Conservation (phyloP, 441 rosid genomes). For the Eruca vesicaria region DNA sequence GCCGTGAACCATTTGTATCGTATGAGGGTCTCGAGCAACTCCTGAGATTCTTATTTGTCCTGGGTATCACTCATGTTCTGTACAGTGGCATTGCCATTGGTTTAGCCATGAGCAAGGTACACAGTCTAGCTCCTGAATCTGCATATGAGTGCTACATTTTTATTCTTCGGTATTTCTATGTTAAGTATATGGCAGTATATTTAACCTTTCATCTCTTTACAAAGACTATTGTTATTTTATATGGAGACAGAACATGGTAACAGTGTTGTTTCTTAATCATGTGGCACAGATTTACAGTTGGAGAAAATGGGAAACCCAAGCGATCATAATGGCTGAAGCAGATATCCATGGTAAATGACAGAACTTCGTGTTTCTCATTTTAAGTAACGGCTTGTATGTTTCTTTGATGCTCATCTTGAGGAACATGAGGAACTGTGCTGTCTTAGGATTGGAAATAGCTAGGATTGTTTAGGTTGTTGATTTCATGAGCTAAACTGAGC, state of each 20-base stretch:
- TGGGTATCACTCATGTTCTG: slow-evolving; percentile 87
- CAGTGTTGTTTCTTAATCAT: slow-evolving; percentile 17
- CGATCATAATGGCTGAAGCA: slow-evolving; percentile 51
- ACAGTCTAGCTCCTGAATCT: slow-evolving; percentile 22
- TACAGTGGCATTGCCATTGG: slow-evolving; percentile 91
- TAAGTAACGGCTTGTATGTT: neutral
- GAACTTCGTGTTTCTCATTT: neutral
- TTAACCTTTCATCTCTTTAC: neutral
- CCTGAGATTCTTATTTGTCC: slow-evolving; percentile 85
- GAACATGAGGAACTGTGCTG: neutral
- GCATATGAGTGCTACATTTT: neutral
- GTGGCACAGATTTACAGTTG: slow-evolving; percentile 83
- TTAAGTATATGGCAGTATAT: neutral
- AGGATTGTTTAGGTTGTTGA: neutral
- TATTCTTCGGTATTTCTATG: neutral
- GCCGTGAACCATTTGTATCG: slow-evolving; percentile 91
- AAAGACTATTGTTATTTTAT: neutral
- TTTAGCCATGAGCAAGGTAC: slow-evolving; percentile 95
- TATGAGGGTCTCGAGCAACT: slow-evolving; percentile 87
- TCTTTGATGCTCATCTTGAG: slow-evolving; percentile 2
- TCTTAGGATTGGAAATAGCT: neutral
- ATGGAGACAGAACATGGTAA: neutral
- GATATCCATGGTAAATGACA: slow-evolving; percentile 53
- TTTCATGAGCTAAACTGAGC: slow-evolving; percentile 3
- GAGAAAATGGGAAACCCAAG: slow-evolving; percentile 94